These are phyloP conservation scores for Suhomyces choctaworum DNA, from an alignment of 1,139 yeast species.

Conservation along the genomic window DNA sequence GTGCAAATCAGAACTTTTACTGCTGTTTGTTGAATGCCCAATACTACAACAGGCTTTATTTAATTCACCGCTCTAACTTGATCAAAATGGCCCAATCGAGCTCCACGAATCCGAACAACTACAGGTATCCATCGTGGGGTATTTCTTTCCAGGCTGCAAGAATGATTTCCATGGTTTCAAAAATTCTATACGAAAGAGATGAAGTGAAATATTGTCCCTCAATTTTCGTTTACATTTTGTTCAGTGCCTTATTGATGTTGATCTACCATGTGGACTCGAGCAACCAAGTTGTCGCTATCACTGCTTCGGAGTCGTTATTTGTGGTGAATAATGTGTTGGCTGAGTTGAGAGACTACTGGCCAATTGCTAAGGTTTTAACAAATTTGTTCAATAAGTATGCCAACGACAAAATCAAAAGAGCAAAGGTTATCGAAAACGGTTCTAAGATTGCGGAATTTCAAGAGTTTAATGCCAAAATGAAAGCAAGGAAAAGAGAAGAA, in stretches of 20 bases:
- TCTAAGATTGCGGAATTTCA: conserved; percentile 41
- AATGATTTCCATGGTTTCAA: conserved; percentile 69
- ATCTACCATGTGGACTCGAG: conserved; percentile 71
- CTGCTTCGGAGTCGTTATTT: conserved; percentile 59
- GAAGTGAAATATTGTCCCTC: conserved; percentile 58
- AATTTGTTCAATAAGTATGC: conserved; percentile 49
- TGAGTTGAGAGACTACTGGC: conserved; percentile 51
- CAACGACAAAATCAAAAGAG: conserved; percentile 45
- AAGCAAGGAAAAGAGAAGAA: conserved; percentile 27
- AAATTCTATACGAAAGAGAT: conserved; percentile 54
- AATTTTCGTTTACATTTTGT: conserved; percentile 55
- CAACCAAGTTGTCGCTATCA: conserved; percentile 54
- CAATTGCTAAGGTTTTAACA: conserved; percentile 45
- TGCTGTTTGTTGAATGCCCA: conserved; percentile 67
- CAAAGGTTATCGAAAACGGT: conserved; percentile 44
- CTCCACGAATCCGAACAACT: conserved; percentile 47
- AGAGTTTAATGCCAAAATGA: conserved; percentile 32
- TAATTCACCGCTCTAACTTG: conserved; percentile 73
- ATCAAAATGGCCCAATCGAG: conserved; percentile 49
- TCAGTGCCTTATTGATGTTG: conserved; percentile 72
- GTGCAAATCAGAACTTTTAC: conserved; percentile 52
- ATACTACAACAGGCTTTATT: conserved; percentile 69
- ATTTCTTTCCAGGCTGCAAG: conserved; percentile 85
- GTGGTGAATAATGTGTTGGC: conserved; percentile 53
- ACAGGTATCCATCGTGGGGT: conserved; percentile 77